Base-by-base conservation (phyloP, 1,284 basidiomycete species). In the Mycena citricolor region DNA sequence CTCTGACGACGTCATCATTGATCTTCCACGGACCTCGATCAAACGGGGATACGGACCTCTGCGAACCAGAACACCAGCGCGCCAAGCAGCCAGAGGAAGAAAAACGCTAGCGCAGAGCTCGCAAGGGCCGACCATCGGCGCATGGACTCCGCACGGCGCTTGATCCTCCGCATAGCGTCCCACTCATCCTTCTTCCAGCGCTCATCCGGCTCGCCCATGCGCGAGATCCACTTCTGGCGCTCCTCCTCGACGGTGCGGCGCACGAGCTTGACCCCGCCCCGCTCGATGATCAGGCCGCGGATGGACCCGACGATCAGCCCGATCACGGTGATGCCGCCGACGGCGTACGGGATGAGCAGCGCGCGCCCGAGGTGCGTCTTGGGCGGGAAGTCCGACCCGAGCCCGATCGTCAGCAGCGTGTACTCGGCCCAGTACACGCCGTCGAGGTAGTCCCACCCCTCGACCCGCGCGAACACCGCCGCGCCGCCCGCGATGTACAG, bases 361-460 rank as follows among this genome's bases (percentile, higher is more conserved):
- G 59, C 62, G 17, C 61, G 49, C 3, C 50, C 58, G 0, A 54
- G 44, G 5, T 57, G 57, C 3, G 49, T 61, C 11, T 42, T 44
- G 1, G 64, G 55, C 2, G 65, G 64, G 39, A 68, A 69, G 50
- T 69, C 68, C 2, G 62, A 57, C 4, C 68, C 68, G 3, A 70
- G 53, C 0, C 68, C 67, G 33, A 69, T 64, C 0, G 67, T 70
- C 20, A 70, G 52, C 14, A 70, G 56, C 1, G 68, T 69, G 43
- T 70, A 71, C 39, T 69, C 63, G 2, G 65, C 66, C 67, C 66
- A 70, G 47, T 69, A 70, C 1, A 71, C 42, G 2, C 57, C 67
- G 34, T 70, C 64, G 17, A 62, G 50, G 44, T 63, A 71, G 19
- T 52, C 39, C 67, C 67, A 69, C 3, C 54, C 55, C 42, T 70